These are phyloP conservation scores for Cytospora mali DNA, from an alignment of 2,329 filamentous ascomycete genomes.

Conservation along the genomic window DNA sequence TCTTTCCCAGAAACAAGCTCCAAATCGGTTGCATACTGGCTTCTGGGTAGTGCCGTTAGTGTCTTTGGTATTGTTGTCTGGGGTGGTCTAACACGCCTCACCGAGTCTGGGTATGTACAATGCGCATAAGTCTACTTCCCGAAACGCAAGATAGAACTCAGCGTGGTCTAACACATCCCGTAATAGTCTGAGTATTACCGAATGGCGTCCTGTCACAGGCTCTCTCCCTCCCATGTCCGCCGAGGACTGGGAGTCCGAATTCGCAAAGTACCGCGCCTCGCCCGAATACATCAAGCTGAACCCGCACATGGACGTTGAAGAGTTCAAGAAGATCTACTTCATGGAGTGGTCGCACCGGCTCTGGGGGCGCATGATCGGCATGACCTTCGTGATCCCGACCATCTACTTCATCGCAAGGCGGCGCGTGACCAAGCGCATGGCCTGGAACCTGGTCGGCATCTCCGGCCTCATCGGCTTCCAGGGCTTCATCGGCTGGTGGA, in stretches of 20 bases:
- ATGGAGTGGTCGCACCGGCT: constrained; percentile 98
- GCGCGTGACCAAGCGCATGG: constrained; percentile 77
- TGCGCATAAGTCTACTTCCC: neutral
- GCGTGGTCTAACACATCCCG: constrained; percentile 25
- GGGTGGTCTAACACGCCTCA: constrained; percentile 88
- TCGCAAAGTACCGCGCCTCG: constrained; percentile 86
- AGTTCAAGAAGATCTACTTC: constrained; percentile 99
- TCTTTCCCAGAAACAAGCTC: constrained; percentile 64
- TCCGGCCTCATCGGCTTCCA: constrained; percentile 91
- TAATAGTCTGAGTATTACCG: constrained; percentile 87
- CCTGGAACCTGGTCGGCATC: constrained; percentile 77
- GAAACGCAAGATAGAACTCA: neutral
- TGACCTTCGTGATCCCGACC: constrained; percentile 87
- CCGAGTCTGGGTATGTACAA: constrained; percentile 81
- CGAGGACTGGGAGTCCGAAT: constrained; percentile 89
- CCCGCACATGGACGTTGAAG: constrained; percentile 85
- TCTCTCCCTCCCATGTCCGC: constrained; percentile 79
- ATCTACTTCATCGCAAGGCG: constrained; percentile 83
- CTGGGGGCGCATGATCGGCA: constrained; percentile 89
- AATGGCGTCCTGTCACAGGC: constrained; percentile 97
- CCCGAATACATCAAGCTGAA: constrained; percentile 94
- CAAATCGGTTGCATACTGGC: constrained; percentile 86
- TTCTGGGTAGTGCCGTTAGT: constrained; percentile 85
- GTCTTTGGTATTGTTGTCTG: constrained; percentile 98
- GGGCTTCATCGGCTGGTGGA: constrained; percentile 97